Evolutionary conservation across 768 basidiomycete genomes (phyloP), one percentile per base, ranked within the genome.

Genomic region (Collybiopsis luxurians): DNA sequence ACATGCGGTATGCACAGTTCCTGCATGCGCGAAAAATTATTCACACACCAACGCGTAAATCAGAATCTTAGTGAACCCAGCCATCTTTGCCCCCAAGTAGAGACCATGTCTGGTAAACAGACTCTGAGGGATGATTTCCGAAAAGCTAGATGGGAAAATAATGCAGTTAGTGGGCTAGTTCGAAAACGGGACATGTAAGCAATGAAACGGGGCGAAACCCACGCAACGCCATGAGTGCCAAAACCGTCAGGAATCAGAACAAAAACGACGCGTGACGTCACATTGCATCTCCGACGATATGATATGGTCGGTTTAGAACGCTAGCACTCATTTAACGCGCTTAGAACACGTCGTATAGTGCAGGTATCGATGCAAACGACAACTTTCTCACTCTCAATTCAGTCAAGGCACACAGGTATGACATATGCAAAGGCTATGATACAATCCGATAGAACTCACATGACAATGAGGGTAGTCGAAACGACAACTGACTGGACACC

Each of bases 61-160:
- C 34, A 95, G 71, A 31, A 80, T 61, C 36, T 77, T 81, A 1
- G 89, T 87, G 40, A 88, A 79, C 0, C 78, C 76, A 0, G 88
- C 92, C 87, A 92, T 90, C 65, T 90, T 90, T 9, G 92, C 91
- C 34, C 93, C 92, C 45, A 96, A 81, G 63, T 88, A 90, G 4
- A 95, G 80, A 21, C 94, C 93, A 75, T 93, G 88, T 36, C 93
- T 88, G 21, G 91, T 91, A 70, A 91, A 96, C n/a, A 95, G 75
- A 1, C 90, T 91, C 66, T 96, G 93, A 0, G 93, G 93, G 59
- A 95, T 95, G 60, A 95, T 92, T 73, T 95, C 92, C 24, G 92
- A 76, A 68, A 95, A 95, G 57, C 92, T 95, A 63, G 36, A 54
- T 44, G 42, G 47, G 38, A 53, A 50, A 62, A 39, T 3, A 17